phyloP scores from a whole-genome alignment of 192 early-diverging fungal genomes.

The Entomortierella parvispora region DNA sequence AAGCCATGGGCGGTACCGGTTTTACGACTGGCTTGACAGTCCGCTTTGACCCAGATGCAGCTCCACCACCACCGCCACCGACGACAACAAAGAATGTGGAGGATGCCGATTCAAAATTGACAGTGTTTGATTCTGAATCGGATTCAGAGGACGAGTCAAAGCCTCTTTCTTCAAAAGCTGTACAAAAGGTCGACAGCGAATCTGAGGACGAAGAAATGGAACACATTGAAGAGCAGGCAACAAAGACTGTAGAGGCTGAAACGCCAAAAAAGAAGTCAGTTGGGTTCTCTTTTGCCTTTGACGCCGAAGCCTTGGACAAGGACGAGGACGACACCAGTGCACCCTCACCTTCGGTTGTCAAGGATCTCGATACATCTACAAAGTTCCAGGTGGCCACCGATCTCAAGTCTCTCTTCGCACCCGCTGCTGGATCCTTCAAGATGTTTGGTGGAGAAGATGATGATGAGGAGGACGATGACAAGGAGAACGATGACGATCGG shows the following conservation, averaged over 20 bases:
- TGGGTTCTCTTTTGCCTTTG: conserved; percentile 42
- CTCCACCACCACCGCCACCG: conserved; percentile 33
- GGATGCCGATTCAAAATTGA: not conserved
- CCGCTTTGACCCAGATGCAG: conserved; percentile 64
- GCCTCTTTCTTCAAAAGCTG: not conserved
- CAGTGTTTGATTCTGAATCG: conserved; percentile 20
- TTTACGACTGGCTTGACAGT: conserved; percentile 41
- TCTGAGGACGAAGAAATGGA: not conserved
- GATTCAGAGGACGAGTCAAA: conserved; percentile 10
- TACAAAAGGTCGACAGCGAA: not conserved
- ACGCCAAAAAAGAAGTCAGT: conserved; percentile 36
- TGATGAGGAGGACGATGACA: conserved; percentile 30
- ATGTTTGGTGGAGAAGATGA: conserved; percentile 59
- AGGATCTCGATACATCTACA: conserved; percentile 11
- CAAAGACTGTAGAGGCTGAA: not conserved
- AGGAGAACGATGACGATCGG: conserved; percentile 12
- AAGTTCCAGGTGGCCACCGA: conserved; percentile 38
- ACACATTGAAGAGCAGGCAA: not conserved
- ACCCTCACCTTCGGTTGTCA: not conserved
- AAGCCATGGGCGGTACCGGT: conserved; percentile 42
- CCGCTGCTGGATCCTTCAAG: conserved; percentile 51
- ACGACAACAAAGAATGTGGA: not conserved
- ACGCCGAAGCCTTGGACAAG: conserved; percentile 20
- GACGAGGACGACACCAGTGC: conserved; percentile 5
- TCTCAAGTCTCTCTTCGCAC: conserved; percentile 48